phyloP scores from a whole-genome alignment of 305 asterid genomes.

The Solanum hybrid region DNA sequence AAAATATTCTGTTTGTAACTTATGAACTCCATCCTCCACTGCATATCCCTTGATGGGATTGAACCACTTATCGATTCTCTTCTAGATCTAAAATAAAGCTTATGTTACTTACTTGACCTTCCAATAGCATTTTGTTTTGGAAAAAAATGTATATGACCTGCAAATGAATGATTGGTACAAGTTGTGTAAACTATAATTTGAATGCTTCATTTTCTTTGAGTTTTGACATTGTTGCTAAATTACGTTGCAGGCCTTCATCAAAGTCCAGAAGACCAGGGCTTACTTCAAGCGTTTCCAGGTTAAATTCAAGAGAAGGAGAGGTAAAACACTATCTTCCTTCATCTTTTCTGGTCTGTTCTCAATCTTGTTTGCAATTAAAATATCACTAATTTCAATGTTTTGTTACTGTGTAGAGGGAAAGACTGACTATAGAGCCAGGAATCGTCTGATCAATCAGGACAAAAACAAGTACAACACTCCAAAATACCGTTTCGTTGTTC shows the following conservation, averaged over 20 bases:
- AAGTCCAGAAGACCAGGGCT: conserved; percentile 62
- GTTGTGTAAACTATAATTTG: background rate
- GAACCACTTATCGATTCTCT: background rate
- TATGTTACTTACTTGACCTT: background rate
- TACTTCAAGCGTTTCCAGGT: conserved; percentile 88
- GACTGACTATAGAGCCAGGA: conserved; percentile 89
- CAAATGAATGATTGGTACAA: background rate
- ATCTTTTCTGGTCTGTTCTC: background rate
- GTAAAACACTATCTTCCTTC: conserved; percentile 11
- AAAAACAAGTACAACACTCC: conserved; percentile 88
- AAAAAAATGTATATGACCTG: background rate
- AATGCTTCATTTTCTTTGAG: background rate
- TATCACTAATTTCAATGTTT: background rate
- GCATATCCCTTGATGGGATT: background rate
- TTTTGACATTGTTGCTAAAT: background rate
- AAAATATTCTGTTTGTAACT: background rate
- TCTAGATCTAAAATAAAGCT: background rate
- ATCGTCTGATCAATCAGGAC: conserved; percentile 82
- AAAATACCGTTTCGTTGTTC: conserved; percentile 72
- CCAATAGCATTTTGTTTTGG: background rate
- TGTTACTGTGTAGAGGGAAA: conserved; percentile 53
- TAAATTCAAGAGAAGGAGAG: conserved; percentile 81
- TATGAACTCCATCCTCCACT: background rate
- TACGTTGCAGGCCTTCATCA: conserved; percentile 42
- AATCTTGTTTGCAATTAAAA: background rate